Base-by-base conservation (phyloP, 176 grass and related monocot genomes). In the Oryza glaberrima region DNA sequence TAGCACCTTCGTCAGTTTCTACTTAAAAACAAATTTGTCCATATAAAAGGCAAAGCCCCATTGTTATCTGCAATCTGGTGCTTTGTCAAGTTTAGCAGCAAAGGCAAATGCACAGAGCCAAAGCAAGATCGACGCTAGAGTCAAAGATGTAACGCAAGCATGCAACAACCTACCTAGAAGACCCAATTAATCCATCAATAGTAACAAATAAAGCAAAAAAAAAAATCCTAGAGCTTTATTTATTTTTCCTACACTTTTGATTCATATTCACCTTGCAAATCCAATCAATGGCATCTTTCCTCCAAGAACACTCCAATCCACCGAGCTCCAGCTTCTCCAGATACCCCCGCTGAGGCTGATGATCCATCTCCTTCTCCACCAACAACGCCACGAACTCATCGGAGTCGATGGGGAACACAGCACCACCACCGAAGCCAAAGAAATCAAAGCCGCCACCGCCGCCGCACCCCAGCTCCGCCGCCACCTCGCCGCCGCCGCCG, bases 221-320 rank as follows among this genome's bases (percentile, higher is more conserved):
- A 70, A 38, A 83, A 70, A 60, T 71, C 43, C 41, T 20, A 44
- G 23, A 83, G 22, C 41, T 60, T 86, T 73, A 19, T 8, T 36
- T 36, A 32, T 43, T 44, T 44, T n/a, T 1, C 6, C 22, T 51
- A 38, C 14, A 9, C 2, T 65, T 65, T 63, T 35, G 6, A 32
- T 32, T 32, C 30, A 32, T 41, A 20, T 25, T 71, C 76, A 94
- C 95, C 95, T 94, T 97, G 79, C 81, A 89, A 83, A 97, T 97
- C 90, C 90, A 97, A 68, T 97, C 84, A 79, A 93, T 91, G 79
- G 92, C 95, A 73, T 90, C 84, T 86, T 86, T 94, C 88, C 95
- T 92, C 81, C 90, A 88, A 46, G 84, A 84, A 65, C 75, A 76
- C 77, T 86, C 95, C 52, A 91, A 86, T 75, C 86, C 79, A 3